Evolutionary conservation across 345 rosid species (phyloP).

Genomic region (Sonneratia alba): DNA sequence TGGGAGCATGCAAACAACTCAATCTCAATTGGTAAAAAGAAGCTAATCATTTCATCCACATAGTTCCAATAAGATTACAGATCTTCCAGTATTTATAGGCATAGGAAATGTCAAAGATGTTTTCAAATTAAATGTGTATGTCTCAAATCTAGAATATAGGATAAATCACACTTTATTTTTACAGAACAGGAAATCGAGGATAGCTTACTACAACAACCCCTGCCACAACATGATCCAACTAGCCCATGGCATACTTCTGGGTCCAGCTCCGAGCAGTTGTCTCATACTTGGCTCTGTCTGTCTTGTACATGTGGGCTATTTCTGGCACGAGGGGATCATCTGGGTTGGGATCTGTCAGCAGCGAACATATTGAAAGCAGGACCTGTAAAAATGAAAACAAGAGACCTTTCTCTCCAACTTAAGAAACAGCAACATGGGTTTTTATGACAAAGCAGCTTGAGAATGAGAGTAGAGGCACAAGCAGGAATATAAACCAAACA

Average conservation of each 20-base stretch:
- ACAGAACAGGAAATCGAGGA: not conserved
- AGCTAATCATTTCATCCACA: not conserved
- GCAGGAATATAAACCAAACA: not conserved
- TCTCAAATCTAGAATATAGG: not conserved
- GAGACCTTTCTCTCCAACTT: conserved; percentile 19
- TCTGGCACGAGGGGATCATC: conserved; percentile 23
- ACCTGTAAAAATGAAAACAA: conserved; percentile 12
- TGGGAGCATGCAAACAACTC: not conserved
- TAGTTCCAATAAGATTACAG: not conserved
- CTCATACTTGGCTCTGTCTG: conserved; percentile 21
- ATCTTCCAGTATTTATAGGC: not conserved
- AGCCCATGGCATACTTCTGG: conserved; percentile 28
- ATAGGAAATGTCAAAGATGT: not conserved
- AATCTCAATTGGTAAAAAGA: not conserved
- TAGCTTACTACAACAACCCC: not conserved
- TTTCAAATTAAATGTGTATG: not conserved
- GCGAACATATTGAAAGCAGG: conserved; percentile 20
- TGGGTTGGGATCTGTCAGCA: conserved; percentile 24
- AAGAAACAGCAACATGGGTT: conserved; percentile 3
- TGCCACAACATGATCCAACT: not conserved
- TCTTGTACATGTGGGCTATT: conserved; percentile 23
- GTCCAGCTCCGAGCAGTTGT: conserved; percentile 25
- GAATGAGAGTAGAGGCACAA: not conserved
- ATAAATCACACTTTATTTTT: not conserved
- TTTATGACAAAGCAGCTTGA: not conserved